phyloP scores from a whole-genome alignment of 352 stramenopile genomes.

The Globisporangium emineosum region DNA sequence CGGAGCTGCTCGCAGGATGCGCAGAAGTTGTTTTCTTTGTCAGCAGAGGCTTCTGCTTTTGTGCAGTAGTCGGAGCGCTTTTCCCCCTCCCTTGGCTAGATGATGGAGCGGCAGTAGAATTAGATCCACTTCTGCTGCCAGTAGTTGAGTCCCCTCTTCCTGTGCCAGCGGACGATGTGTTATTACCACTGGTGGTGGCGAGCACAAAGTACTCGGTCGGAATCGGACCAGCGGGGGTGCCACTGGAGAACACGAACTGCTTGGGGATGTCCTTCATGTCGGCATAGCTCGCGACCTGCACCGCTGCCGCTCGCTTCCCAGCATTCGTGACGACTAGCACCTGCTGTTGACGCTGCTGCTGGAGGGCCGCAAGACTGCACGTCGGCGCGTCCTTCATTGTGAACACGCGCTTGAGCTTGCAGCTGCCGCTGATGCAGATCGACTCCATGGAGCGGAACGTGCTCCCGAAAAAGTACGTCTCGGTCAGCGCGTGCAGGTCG shows the following conservation, averaged over 20 bases:
- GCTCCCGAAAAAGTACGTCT: constrained; percentile 46
- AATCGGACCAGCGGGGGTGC: constrained; percentile 18
- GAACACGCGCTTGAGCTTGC: constrained; percentile 78
- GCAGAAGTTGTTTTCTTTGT: not conserved
- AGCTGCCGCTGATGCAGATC: constrained; percentile 68
- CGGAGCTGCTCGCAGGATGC: constrained; percentile 4
- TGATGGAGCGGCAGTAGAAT: not conserved
- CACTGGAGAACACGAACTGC: constrained; percentile 59
- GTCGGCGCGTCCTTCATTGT: constrained; percentile 81
- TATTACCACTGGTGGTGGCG: not conserved
- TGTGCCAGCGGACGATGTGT: not conserved
- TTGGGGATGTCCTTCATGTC: constrained; percentile 56
- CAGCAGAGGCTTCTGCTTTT: not conserved
- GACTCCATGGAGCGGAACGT: constrained; percentile 77
- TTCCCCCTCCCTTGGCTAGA: not conserved
- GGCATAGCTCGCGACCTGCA: constrained; percentile 18
- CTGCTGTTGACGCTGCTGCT: not conserved
- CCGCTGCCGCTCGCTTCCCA: not conserved
- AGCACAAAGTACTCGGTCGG: constrained; percentile 58
- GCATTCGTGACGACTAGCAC: not conserved
- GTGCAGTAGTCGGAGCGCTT: not conserved
- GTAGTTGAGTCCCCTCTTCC: not conserved
- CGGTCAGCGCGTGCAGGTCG: constrained; percentile 62
- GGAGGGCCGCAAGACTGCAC: constrained; percentile 4
- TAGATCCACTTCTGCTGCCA: not conserved